These are phyloP conservation scores for Candida anutae DNA, from an alignment of 1,139 yeast genomes.

Conservation along the genomic window DNA sequence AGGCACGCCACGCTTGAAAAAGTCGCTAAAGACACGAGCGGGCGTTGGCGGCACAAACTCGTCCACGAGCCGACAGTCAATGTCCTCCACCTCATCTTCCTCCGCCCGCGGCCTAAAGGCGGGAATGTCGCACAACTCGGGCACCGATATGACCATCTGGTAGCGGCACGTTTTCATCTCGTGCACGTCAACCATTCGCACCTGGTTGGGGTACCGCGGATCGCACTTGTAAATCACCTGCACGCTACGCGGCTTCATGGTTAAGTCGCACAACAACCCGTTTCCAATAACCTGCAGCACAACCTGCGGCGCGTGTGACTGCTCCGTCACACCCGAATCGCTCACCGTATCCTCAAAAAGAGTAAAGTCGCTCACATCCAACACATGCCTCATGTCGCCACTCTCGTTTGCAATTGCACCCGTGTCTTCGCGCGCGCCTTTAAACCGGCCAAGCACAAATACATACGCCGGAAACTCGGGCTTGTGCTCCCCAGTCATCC, in stretches of 20 bases:
- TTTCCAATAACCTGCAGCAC: slow-evolving; percentile 45
- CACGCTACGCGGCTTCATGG: slow-evolving; percentile 51
- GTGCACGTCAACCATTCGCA: slow-evolving; percentile 36
- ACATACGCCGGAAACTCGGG: slow-evolving; percentile 32
- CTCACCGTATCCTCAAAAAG: slow-evolving; percentile 15
- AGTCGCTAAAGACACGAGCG: background rate
- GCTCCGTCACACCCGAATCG: slow-evolving; percentile 7
- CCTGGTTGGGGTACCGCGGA: slow-evolving; percentile 20
- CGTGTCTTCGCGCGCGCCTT: slow-evolving; percentile 14
- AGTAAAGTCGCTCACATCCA: slow-evolving; percentile 12
- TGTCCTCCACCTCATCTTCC: slow-evolving; percentile 29
- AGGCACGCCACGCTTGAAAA: background rate
- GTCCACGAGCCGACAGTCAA: slow-evolving; percentile 29
- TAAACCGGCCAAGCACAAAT: slow-evolving; percentile 41
- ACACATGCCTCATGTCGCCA: slow-evolving; percentile 2
- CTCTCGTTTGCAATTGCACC: slow-evolving; percentile 19
- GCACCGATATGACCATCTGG: slow-evolving; percentile 49
- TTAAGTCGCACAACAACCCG: slow-evolving; percentile 72
- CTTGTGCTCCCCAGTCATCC: slow-evolving; percentile 17
- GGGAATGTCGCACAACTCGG: slow-evolving; percentile 48
- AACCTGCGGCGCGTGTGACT: slow-evolving; percentile 17
- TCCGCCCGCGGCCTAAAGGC: slow-evolving; percentile 36
- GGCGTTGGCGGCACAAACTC: background rate
- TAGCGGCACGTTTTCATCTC: slow-evolving; percentile 75
- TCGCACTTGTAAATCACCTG: slow-evolving; percentile 68